phyloP scores from a whole-genome alignment of 163 green algal species.

The Chlorella variabilis region DNA sequence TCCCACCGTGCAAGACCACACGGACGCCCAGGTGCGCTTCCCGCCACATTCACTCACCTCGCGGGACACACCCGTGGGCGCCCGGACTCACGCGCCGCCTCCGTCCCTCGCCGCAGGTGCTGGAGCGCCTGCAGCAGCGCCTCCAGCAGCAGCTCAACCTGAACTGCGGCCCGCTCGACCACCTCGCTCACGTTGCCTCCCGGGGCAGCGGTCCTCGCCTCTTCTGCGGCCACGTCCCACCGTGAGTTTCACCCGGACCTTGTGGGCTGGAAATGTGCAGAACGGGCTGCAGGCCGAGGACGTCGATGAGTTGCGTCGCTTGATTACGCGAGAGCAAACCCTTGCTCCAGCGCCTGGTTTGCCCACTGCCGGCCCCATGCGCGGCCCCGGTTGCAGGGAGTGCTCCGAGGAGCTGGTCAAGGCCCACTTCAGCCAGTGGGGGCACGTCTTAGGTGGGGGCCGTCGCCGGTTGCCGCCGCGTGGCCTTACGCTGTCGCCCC shows the following conservation, averaged over 20 bases:
- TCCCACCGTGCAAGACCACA: neutral
- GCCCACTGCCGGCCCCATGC: neutral
- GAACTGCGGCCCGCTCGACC: neutral
- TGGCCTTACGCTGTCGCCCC: neutral
- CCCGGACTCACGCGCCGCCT: neutral
- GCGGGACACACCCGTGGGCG: neutral
- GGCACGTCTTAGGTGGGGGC: conserved; percentile 31
- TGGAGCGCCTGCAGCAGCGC: conserved; percentile 8
- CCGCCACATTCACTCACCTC: too few species aligned
- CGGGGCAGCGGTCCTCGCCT: conserved; percentile 45
- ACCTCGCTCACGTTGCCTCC: neutral
- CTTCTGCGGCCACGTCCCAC: conserved; percentile 53
- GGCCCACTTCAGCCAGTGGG: conserved; percentile 54
- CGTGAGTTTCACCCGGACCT: neutral
- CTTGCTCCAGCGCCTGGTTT: neutral
- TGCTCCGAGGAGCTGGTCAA: conserved; percentile 47
- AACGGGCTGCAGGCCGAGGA: neutral
- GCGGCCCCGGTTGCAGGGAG: conserved; percentile 19
- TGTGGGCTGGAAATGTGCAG: neutral
- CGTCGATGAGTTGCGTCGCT: neutral
- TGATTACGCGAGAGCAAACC: neutral
- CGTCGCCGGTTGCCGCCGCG: neutral
- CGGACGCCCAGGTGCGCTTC: neutral
- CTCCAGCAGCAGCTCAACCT: neutral
- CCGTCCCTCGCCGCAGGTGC: conserved; percentile 7